A percentile compares a stretch with the other conserved stretches of the same genome.
phyloP scores from a whole-genome alignment of 2,329 filamentous ascomycete species.

The Orbilia blumenaviensis region DNA sequence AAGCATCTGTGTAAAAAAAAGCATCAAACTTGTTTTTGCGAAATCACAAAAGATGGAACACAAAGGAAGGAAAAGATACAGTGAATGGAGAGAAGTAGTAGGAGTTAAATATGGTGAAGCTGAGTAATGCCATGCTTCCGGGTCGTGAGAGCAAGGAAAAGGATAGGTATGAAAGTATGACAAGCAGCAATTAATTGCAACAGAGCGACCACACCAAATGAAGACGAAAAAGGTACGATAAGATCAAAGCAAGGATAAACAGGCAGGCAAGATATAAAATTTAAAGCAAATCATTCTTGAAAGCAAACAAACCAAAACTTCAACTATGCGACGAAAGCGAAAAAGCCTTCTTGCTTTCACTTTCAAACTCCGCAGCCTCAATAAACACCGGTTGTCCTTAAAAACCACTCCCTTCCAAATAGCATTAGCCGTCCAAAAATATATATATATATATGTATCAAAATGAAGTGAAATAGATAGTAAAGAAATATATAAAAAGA shows the following conservation, averaged over 20 bases:
- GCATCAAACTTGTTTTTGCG: constrained; percentile 15
- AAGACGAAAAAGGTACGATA: constrained; percentile 16
- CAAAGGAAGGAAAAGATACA: constrained; percentile 28
- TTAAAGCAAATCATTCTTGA: constrained; percentile 36
- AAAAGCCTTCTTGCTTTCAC: constrained; percentile 48
- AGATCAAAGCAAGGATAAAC: not conserved
- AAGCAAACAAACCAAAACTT: constrained; percentile 24
- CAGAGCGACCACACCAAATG: constrained; percentile 48
- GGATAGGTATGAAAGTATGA: constrained; percentile 37
- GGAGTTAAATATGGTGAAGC: constrained; percentile 16
- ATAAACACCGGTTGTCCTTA: constrained; percentile 46
- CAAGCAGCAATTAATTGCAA: constrained; percentile 42
- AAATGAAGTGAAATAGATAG: constrained; percentile 28
- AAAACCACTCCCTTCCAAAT: constrained; percentile 46
- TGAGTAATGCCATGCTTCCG: constrained; percentile 28
- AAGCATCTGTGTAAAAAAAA: constrained; percentile 2
- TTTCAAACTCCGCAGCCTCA: constrained; percentile 52
- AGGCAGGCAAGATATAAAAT: not conserved
- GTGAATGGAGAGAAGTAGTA: constrained; percentile 22
- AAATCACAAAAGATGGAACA: constrained; percentile 13
- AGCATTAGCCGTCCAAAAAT: constrained; percentile 45
- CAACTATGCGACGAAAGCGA: constrained; percentile 39
- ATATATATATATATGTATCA: constrained; percentile 38
- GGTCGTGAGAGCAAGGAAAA: constrained; percentile 3
- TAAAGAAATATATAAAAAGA: constrained; percentile 40